phyloP scores from a whole-genome alignment of 2,329 filamentous ascomycete species.

The Arachnomyces sp. region DNA sequence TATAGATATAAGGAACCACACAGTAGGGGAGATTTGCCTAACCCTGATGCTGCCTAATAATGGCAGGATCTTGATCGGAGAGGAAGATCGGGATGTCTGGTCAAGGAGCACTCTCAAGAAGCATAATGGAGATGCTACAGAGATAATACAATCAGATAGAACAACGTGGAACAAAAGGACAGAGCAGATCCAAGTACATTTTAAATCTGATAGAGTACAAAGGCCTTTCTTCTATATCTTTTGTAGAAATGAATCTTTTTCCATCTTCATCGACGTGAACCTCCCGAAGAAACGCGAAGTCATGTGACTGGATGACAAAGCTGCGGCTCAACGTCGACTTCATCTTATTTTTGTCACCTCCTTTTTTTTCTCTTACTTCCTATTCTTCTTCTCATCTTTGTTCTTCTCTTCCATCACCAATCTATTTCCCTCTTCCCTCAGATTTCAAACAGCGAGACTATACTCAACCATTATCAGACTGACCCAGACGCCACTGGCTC shows the following conservation, averaged over 20 bases:
- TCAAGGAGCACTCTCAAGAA: too few species aligned
- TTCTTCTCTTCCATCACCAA: slow-evolving; percentile 1
- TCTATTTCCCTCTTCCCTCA: slow-evolving; percentile 5
- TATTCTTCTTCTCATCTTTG: slow-evolving; percentile 7
- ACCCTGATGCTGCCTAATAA: too few species aligned
- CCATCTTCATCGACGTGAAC: not conserved
- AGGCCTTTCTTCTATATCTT: too few species aligned
- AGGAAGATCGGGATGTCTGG: not conserved
- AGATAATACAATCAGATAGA: too few species aligned
- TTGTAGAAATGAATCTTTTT: too few species aligned
- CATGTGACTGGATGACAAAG: slow-evolving; percentile 1
- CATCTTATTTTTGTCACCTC: slow-evolving; percentile 1
- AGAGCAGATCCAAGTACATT: too few species aligned
- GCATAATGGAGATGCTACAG: too few species aligned
- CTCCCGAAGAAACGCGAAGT: not conserved
- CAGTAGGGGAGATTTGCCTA: too few species aligned
- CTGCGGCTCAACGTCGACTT: too few species aligned
- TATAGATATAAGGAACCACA: too few species aligned
- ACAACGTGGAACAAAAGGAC: too few species aligned
- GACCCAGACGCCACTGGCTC: slow-evolving; percentile 48
- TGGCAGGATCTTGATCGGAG: not conserved
- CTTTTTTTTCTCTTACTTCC: slow-evolving; percentile 6
- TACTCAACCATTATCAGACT: slow-evolving; percentile 31
- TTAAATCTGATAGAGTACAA: too few species aligned
- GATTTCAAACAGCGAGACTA: slow-evolving; percentile 3